phyloP scores from a whole-genome alignment of 2,329 filamentous ascomycete species.

The Apiospora arundinis region DNA sequence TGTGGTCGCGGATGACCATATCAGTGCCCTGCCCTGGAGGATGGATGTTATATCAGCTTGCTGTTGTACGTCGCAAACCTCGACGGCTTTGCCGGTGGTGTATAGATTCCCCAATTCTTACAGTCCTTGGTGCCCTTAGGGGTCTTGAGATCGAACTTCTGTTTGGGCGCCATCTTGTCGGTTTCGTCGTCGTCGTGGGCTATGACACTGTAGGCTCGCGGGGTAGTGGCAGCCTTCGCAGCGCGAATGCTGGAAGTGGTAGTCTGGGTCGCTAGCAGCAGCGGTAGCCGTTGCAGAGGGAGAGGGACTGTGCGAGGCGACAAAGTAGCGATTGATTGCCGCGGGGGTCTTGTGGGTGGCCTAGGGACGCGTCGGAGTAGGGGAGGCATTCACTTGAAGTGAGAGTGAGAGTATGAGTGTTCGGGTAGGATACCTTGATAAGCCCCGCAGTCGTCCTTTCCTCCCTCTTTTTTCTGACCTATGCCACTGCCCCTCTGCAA shows the following conservation, averaged over 20 bases:
- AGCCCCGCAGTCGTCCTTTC: constrained; percentile 13
- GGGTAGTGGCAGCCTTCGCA: constrained; percentile 21
- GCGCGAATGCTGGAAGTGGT: constrained; percentile 1
- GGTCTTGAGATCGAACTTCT: constrained; percentile 77
- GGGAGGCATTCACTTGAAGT: constrained; percentile 27
- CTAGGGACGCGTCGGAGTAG: constrained; percentile 24
- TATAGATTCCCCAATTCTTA: constrained; percentile 37
- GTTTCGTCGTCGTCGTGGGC: constrained; percentile 20
- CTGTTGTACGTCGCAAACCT: not conserved
- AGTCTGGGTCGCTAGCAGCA: constrained; percentile 12
- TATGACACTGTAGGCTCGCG: constrained; percentile 23
- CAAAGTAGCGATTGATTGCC: not conserved
- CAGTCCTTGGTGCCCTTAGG: constrained; percentile 92
- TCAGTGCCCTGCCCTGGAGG: constrained; percentile 70
- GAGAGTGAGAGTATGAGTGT: constrained; percentile 16
- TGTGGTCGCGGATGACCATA: constrained; percentile 81
- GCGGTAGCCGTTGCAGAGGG: constrained; percentile 14
- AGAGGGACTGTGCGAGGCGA: constrained; percentile 1
- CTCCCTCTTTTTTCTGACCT: constrained; percentile 22
- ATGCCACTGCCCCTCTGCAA: constrained; percentile 21
- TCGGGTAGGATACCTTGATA: not conserved
- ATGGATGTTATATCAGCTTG: constrained; percentile 26
- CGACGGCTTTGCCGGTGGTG: not conserved
- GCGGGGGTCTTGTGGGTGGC: constrained; percentile 19
- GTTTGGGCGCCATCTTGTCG: constrained; percentile 46